Evolutionary conservation across 2,329 filamentous ascomycete species (phyloP), one percentile per base, ranked within the genome.

Genomic region (Fusarium begoniae): DNA sequence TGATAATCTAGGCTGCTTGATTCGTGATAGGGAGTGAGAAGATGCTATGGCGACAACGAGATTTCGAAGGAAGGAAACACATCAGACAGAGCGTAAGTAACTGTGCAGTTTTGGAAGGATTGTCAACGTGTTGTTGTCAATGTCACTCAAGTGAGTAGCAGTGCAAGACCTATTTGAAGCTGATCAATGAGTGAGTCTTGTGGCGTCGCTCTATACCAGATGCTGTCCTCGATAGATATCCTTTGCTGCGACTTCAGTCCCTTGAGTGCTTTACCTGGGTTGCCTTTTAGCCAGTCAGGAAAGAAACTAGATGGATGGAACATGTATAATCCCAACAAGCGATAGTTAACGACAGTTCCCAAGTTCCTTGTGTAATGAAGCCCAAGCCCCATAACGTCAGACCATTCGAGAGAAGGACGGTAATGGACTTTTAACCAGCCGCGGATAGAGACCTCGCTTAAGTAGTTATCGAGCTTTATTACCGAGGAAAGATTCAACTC

Each of bases 401-500:
- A 15, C 28, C 17, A 45, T 26, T n/a, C 4, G 24, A 41, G 20
- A 54, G 20, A n/a, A 41, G 37, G 35, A 41, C 35, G 20, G 15
- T 10, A 11, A 47, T 22, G 38, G 30, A 18, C 32, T 30, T 20
- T 58, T 20, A n/a, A 59, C 7, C 14, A 59, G 43, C 41, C 55
- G 28, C 43, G 43, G 41, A 18, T 20, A 50, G 24, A 30, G 20
- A 38, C 44, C 55, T 37, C 43, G 32, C 43, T 40, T 41, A 40
- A 28, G 24, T 24, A 22, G 26, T 18, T 15, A 38, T 45, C 32
- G 15, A 35, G 38, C 13, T 15, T 24, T 41, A n/a, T 12, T 48
- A 56, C 61, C 66, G 57, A 70, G 70, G 70, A 43, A 47, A n/a
- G 47, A 43, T 84, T 82, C 28, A 28, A 28, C 47, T 47, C 28